These are phyloP conservation scores for Sechiopsis laciniata DNA, from an alignment of 306 rosid species.

Conservation along the genomic window DNA sequence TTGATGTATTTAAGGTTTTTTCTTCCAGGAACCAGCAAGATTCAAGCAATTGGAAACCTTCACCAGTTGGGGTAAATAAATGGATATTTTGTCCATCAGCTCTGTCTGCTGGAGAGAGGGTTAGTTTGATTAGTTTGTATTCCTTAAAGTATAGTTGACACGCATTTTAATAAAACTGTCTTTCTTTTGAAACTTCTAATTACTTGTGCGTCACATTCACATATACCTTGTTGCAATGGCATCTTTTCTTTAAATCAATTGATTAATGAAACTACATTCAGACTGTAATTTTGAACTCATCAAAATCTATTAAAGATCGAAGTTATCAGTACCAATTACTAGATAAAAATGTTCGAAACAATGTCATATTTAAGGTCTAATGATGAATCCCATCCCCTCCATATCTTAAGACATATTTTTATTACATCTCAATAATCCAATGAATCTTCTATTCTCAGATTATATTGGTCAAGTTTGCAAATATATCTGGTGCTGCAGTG, in stretches of 20 bases:
- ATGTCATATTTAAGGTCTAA: too few species aligned
- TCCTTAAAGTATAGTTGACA: neutral
- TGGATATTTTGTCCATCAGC: conserved; percentile 80
- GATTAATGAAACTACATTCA: neutral
- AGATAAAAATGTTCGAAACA: neutral
- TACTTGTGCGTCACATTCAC: neutral
- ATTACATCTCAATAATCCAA: neutral
- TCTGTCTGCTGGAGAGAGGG: conserved; percentile 72
- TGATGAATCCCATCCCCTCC: neutral
- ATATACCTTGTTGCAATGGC: neutral
- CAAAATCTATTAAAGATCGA: neutral
- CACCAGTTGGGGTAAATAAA: conserved; percentile 23
- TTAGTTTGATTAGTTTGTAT: conserved; percentile 21
- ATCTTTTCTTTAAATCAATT: neutral
- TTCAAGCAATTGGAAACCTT: conserved; percentile 21
- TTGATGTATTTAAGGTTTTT: conserved; percentile 21
- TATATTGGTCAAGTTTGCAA: conserved; percentile 51
- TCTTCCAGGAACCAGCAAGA: conserved; percentile 39
- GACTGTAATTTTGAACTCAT: neutral
- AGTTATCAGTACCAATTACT: neutral
- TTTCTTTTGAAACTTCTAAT: neutral
- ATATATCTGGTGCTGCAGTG: conserved; percentile 50
- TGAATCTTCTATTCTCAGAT: conserved; percentile 31
- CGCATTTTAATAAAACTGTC: neutral
- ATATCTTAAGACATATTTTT: neutral